Base-by-base conservation (phyloP, 768 basidiomycete species). In the Tephrocybe sp. region DNA sequence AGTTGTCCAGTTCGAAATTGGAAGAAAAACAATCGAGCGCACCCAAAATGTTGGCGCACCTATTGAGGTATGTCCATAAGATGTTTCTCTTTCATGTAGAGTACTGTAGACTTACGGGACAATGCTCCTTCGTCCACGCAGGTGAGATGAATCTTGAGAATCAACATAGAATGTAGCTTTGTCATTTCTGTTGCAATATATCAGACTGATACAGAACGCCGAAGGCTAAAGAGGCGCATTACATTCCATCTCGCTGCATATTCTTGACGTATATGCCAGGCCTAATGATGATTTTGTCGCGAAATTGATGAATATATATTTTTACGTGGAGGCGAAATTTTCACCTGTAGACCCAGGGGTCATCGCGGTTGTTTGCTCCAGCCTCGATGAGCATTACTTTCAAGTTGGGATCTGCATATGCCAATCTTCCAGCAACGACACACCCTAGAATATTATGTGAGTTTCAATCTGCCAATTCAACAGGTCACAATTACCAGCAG, bases 321-420 rank as follows among this genome's bases (percentile, higher is more conserved):
- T n/a, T n/a, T n/a, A n/a, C n/a, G n/a, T n/a, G n/a, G 36, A 37
- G 18, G 34, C 9, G n/a, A 21, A 5, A 6, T 7, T 19, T 19
- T 15, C n/a, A 76, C 76, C 82, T 70, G 63, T 86, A 87, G 42
- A 87, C 86, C 84, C 83, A 86, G 36, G 84, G 85, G 53, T 87
- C 85, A 56, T 86, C 84, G 12, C 82, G 73, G 67, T 86, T 87
- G 72, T 86, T 86, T 16, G 81, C 80, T 49, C 85, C 84, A 46
- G 74, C 86, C 72, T 87, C 86, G 51, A 87, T 82, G 57, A 88
- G 77, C 82, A 87, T 84, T 50, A 88, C 84, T 63, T 87, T 85
- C 48, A 88, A 65, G 59, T 70, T 86, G 21, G 85, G 84, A 65
- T 87, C 86, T 31, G 85, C 84, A 57, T 81, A 83, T 0, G 86